Percentiles rank a stretch among this genome's conserved stretches.
These are phyloP conservation scores for Posidonia oceanica DNA, from an alignment of 116 monocot species.

Conservation along the genomic window DNA sequence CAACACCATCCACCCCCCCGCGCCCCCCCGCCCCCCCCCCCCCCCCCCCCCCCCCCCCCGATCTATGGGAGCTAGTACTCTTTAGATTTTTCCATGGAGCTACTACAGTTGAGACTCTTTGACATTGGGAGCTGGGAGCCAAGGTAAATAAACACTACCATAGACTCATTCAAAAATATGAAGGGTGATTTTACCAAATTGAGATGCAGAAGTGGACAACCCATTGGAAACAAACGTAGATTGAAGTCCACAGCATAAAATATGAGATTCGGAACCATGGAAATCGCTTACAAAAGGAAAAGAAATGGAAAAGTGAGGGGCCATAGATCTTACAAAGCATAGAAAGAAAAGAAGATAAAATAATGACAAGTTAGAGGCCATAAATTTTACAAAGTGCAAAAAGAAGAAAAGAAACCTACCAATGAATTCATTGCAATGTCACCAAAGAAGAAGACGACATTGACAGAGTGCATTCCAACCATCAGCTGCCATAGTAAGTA, in stretches of 20 bases:
- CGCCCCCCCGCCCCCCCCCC: too few species aligned
- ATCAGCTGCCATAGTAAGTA: constrained; percentile 28
- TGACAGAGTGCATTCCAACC: constrained; percentile 76
- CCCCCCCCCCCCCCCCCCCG: too few species aligned
- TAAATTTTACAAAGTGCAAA: not conserved
- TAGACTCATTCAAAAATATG: not conserved
- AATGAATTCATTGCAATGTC: constrained; percentile 68
- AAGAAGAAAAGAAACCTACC: constrained; percentile 24
- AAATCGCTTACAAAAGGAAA: constrained; percentile 36
- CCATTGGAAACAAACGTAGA: too few species aligned
- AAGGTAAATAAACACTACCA: too few species aligned
- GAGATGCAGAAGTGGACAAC: constrained; percentile 56
- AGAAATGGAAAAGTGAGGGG: not conserved
- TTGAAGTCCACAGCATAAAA: constrained; percentile 83
- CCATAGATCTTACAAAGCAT: not conserved
- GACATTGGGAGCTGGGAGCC: too few species aligned
- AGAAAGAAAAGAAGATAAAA: not conserved
- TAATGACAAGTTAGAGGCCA: not conserved
- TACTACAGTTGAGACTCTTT: too few species aligned
- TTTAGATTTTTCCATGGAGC: too few species aligned
- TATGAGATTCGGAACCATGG: constrained; percentile 89
- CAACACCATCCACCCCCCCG: too few species aligned
- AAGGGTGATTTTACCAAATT: constrained; percentile 28
- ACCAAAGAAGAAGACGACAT: constrained; percentile 65
- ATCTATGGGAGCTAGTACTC: too few species aligned